Evolutionary conservation across 139 green algal genomes (phyloP).

Genomic region (Picochlorum costavermella): DNA sequence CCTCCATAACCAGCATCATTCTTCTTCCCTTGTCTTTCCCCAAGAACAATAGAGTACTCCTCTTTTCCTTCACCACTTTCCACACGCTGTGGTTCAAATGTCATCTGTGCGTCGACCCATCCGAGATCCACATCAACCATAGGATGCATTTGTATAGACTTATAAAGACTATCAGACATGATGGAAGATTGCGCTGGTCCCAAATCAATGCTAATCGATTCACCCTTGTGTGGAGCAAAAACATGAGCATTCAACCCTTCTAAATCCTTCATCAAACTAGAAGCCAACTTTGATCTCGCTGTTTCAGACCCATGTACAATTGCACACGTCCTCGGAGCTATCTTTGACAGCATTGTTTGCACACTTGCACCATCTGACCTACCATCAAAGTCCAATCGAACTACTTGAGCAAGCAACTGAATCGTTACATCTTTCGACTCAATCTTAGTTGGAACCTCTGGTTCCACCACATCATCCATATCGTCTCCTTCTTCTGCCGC

Average conservation of each 20-base stretch:
- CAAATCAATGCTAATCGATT: conserved; percentile 29
- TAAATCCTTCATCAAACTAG: conserved; percentile 31
- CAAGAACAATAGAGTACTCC: neutral
- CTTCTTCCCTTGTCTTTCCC: neutral
- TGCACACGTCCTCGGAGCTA: conserved; percentile 47
- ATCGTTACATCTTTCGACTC: conserved; percentile 29
- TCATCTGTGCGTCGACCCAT: conserved; percentile 38
- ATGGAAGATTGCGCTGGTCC: conserved; percentile 17
- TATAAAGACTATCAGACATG: conserved; percentile 40
- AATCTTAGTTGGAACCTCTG: conserved; percentile 56
- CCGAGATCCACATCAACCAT: conserved; percentile 41
- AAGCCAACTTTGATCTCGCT: conserved; percentile 24
- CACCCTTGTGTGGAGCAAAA: conserved; percentile 12
- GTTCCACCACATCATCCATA: neutral
- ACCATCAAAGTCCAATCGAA: conserved; percentile 53
- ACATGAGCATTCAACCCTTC: conserved; percentile 23
- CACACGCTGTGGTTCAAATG: neutral
- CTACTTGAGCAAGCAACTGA: conserved; percentile 38
- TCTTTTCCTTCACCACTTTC: neutral
- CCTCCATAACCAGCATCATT: conserved; percentile 24
- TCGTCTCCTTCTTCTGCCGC: conserved; percentile 11
- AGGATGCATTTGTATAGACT: conserved; percentile 15
- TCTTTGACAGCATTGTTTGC: conserved; percentile 45
- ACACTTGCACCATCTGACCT: conserved; percentile 47
- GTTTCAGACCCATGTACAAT: conserved; percentile 39